Percentiles rank a stretch among this genome's conserved stretches.
phyloP scores from a whole-genome alignment of 2,329 filamentous ascomycete genomes.

The Canariomyces notabilis region DNA sequence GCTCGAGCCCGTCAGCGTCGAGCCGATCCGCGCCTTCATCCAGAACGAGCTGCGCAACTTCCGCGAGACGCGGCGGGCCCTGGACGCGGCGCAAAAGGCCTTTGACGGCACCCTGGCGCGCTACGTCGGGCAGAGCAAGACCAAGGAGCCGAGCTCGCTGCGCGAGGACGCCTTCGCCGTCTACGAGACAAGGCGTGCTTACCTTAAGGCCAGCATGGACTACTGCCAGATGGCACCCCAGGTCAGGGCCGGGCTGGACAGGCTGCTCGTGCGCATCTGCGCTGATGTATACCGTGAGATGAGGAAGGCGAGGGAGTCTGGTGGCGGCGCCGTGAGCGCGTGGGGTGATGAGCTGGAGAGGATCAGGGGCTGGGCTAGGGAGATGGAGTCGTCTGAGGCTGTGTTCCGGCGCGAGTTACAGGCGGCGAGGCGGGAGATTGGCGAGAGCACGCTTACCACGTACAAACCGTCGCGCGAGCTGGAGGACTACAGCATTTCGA shows the following conservation, averaged over 20 bases:
- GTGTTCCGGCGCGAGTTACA: slow-evolving; percentile 79
- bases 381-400: slow-evolving; percentile 87
- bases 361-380: slow-evolving; percentile 84
- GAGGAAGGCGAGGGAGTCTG: slow-evolving; percentile 63
- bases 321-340: slow-evolving; percentile 58
- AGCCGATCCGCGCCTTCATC: slow-evolving; percentile 77
- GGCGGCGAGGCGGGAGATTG: slow-evolving; percentile 72
- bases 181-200: slow-evolving; percentile 85
- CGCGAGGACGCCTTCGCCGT: slow-evolving; percentile 94
- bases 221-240: slow-evolving; percentile 86
- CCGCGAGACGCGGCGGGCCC: slow-evolving; percentile 71
- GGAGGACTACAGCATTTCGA: slow-evolving; percentile 86
- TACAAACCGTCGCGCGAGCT: slow-evolving; percentile 83
- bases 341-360: slow-evolving; percentile 82
- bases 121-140: slow-evolving; percentile 81
- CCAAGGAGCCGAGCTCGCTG: slow-evolving; percentile 86
- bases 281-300: slow-evolving; percentile 86
- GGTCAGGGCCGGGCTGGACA: slow-evolving; percentile 76
- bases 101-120: slow-evolving; percentile 79
- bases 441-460: slow-evolving; percentile 65
- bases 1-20: slow-evolving; percentile 70
- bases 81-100: slow-evolving; percentile 76
- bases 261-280: slow-evolving; percentile 77
- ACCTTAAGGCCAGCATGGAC: slow-evolving; percentile 88
- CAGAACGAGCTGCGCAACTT: slow-evolving; percentile 75